Percentiles rank a stretch among this genome's conserved stretches.
Conservation (phyloP, 116 monocot species). For the Trichopus zeylanicus region DNA sequence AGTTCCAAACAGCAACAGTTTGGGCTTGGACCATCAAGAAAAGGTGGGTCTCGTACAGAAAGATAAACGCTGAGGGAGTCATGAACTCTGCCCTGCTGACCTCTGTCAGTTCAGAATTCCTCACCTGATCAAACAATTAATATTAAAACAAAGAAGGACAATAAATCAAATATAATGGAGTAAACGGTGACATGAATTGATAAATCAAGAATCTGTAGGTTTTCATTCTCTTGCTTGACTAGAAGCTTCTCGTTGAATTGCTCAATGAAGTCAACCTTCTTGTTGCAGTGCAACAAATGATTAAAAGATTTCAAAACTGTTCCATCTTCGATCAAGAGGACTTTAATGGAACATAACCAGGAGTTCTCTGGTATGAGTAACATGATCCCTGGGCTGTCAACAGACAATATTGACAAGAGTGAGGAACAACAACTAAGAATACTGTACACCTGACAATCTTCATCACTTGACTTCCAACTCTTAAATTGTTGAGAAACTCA, state of each 20-base stretch:
- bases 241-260: slow-evolving; percentile 78
- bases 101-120: slow-evolving; percentile 51
- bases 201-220: slow-evolving; percentile 77
- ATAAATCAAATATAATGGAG: neutral
- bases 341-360: slow-evolving; percentile 43
- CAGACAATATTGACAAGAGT: neutral
- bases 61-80: slow-evolving; percentile 76
- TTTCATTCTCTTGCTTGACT: no score
- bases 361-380: slow-evolving; percentile 44
- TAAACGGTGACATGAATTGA: no score
- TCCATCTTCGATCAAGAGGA: slow-evolving; percentile 66
- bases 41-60: slow-evolving; percentile 68
- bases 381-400: slow-evolving; percentile 68
- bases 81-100: slow-evolving; percentile 58
- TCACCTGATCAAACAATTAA: slow-evolving; percentile 30
- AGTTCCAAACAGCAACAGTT: slow-evolving; percentile 75
- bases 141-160: no score
- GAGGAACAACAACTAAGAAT: no score
- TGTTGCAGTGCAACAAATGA: slow-evolving; percentile 41
- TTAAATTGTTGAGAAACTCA: neutral
- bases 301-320: slow-evolving; percentile 45
- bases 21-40: slow-evolving; percentile 58
- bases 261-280: slow-evolving; percentile 67
- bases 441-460: no score
- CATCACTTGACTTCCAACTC: neutral